Base-by-base conservation (phyloP, 495 filamentous ascomycete genomes). In the Trichoderma erinaceum region DNA sequence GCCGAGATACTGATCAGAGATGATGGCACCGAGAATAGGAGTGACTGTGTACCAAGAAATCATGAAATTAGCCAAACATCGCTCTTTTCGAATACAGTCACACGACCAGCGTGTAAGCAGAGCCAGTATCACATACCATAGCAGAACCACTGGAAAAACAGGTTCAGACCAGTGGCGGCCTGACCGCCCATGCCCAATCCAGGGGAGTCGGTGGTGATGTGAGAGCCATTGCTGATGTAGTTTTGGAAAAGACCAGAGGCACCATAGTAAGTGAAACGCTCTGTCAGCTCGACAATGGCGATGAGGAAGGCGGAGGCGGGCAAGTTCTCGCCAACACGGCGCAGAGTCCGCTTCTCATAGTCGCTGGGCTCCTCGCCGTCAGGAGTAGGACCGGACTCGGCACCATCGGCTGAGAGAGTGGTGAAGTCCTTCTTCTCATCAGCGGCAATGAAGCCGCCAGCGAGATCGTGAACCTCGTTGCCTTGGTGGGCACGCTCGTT, bases 231-330 rank as follows among this genome's bases (percentile, higher is more conserved):
- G 35, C 41, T 41, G 35, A 44, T 41, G 35, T 41, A 65, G 63
- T 65, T 65, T 32, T 41, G 63, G 63, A 66, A 46, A 23, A 50
- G 65, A 43, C 65, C 63, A 12, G 63, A 44, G 35, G 35, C 63
- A 21, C 90, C 90, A 74, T 92, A 92, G 80, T 61, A 61, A 25
- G 56, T 61, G 56, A 61, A 61, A 32, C 56, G 56, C 80, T 93
- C 90, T 78, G 86, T 89, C 68, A 92, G 75, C 77, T 93, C 90
- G 64, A 91, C 84, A 70, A 92, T 88, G 25, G 87, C 89, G 66
- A 94, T 83, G 27, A 87, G 88, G 72, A 86, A 93, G 10, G 83
- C 82, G 16, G 78, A 83, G 80, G 80, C 87, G 23, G 88, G 89
- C 38, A 94, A 82, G 44, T 79, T 80, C 52, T 85, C 90, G 16